Percentiles rank a stretch among this genome's conserved stretches.
phyloP scores from a whole-genome alignment of 192 early-diverging fungal species.

The Chytriomyces hyalinus region DNA sequence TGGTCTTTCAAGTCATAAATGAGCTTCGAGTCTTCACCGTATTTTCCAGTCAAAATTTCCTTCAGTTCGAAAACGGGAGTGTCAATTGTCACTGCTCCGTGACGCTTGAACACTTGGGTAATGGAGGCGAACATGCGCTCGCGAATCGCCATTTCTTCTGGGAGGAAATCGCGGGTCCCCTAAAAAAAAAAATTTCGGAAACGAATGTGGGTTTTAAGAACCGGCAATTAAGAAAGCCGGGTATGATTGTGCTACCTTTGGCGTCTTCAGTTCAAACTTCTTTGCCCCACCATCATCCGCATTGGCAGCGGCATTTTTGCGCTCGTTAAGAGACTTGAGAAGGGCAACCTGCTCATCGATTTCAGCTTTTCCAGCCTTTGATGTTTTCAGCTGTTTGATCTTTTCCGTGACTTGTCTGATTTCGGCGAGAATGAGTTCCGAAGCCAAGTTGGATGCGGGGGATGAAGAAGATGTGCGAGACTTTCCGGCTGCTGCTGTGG shows the following conservation, averaged over 20 bases:
- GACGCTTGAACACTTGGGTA: constrained; percentile 86
- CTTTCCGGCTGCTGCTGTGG: not conserved
- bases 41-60: constrained; percentile 95
- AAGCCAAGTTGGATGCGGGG: not conserved
- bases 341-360: constrained; percentile 65
- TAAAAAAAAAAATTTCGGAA: constrained; percentile 20
- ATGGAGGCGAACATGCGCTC: constrained; percentile 91
- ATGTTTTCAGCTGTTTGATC: constrained; percentile 58
- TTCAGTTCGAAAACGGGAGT: constrained; percentile 98
- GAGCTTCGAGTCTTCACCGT: constrained; percentile 98
- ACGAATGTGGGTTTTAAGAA: not conserved
- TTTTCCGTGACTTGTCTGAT: constrained; percentile 23
- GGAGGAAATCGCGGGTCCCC: constrained; percentile 95
- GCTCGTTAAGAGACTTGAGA: constrained; percentile 66
- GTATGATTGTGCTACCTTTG: constrained; percentile 61
- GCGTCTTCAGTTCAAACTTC: constrained; percentile 73
- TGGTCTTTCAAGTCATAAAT: constrained; percentile 98
- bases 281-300: constrained; percentile 43
- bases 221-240: not conserved
- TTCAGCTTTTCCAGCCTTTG: constrained; percentile 60
- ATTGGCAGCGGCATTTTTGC: constrained; percentile 53
- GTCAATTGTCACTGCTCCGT: constrained; percentile 98
- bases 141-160: constrained; percentile 97
- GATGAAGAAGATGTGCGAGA: not conserved
- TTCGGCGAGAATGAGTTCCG: not conserved